Base-by-base conservation (phyloP, 306 rosid genomes). In the Vachellia collinsii region DNA sequence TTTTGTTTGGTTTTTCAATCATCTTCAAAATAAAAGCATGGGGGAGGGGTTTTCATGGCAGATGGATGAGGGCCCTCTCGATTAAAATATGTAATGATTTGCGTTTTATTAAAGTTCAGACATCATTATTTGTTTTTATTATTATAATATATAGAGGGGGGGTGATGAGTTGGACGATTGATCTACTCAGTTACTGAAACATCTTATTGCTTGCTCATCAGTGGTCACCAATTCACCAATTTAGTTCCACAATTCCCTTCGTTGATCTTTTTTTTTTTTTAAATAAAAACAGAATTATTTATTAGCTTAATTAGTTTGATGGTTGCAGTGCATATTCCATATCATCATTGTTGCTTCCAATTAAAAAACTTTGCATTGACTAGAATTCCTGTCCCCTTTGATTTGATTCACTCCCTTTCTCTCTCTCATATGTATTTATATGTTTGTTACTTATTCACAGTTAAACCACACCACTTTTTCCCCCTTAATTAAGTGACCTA, bases 271-370 rank as follows among this genome's bases (percentile, higher is more conserved):
- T 5, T 25, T 11, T 62, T 25, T 12, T 10, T 1, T 0, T 2
- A 8, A 20, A 25, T 3, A 23, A 12, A 29, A 1, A 16, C 43
- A 36, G 36, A 36, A 64, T 16, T 34, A 34, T 29, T 29, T 29
- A 46, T 46, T 46, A 25, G 38, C 16, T 23, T 11, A 4, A 23
- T 19, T 3, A 37, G 36, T 78, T 80, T 84, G 66, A 48, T 71
- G 78, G 75, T 70, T 84, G 79, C 61, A 75, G 67, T 81, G 67
- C 72, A 34, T 50, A 48, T 75, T 84, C 78, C 73, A 70, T 50
- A 81, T n/a, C n/a, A 81, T 84, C 84, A 87, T 83, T 78, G 77
- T 81, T 84, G 67, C 72, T 87, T 81, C 14, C 80, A 79, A 54
- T 84, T 75, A 39, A 37, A 71, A 78, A 44, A 51, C 76, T 23